Evolutionary conservation across 345 rosid genomes (phyloP), one percentile per base, ranked within the genome.

Genomic region (Aquilaria sinensis): DNA sequence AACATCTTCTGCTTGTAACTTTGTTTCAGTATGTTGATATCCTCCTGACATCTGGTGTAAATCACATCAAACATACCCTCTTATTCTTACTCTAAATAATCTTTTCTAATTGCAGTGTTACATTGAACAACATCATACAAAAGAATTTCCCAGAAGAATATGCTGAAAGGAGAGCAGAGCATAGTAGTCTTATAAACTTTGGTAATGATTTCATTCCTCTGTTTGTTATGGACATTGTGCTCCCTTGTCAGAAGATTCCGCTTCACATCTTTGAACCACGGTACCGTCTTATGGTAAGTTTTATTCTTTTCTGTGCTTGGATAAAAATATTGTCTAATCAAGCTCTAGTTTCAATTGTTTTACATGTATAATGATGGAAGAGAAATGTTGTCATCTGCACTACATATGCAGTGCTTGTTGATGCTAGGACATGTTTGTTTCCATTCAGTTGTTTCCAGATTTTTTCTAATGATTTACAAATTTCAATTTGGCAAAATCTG

Each of bases 211-310:
- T 78, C 70, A 75, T 94, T 68, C 99, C 97, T 53, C 94, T 94
- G 66, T 90, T 88, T 69, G 96, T 90, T 71, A 82, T 88, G 97
- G 96, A 94, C 74, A 94, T 82, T 65, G 86, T 83, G 48, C 82
- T 90, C 61, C 98, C 98, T 53, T 86, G 95, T 70, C 97, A 90
- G 72, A 93, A 86, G 84, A 73, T 84, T 74, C 86, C 82, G 52
- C 96, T 93, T 62, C 83, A 83, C 65, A 93, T 93, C 70, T 90
- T 88, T 78, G 97, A 93, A 79, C 98, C 98, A 13, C 81, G 95
- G 33, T 90, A 93, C 66, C 76, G 97, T 67, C 87, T 93, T 37
- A 90, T 93, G 98, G 98, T 93, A 71, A 79, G 90, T 77, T 74
- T 60, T 41, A 67, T 51, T 49, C 60, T 32, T 13, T 53, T 64